Conservation (phyloP, 2,329 filamentous ascomycete genomes). For the Paecilomyces sp. region DNA sequence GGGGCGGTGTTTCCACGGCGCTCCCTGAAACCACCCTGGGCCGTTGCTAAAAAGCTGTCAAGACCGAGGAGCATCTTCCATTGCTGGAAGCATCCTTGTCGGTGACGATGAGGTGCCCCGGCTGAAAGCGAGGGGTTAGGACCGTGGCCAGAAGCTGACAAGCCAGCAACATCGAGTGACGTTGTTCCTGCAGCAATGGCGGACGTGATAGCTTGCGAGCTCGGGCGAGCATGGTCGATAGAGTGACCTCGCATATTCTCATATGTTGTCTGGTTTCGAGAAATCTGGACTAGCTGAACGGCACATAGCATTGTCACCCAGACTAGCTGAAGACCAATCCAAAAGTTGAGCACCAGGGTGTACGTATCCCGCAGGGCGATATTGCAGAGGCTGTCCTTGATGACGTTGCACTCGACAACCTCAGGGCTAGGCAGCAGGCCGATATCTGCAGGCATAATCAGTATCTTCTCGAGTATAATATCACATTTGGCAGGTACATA, state of each 20-base stretch:
- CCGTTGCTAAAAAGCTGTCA: slow-evolving; percentile 89
- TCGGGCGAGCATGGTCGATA: slow-evolving; percentile 47
- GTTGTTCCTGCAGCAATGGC: slow-evolving; percentile 65
- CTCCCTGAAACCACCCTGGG: slow-evolving; percentile 61
- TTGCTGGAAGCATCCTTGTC: slow-evolving; percentile 62
- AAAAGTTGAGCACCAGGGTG: slow-evolving; percentile 70
- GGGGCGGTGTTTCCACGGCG: slow-evolving; percentile 41
- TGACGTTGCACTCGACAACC: slow-evolving; percentile 58
- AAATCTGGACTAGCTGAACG: slow-evolving; percentile 88
- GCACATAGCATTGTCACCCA: slow-evolving; percentile 98
- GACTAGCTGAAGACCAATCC: slow-evolving; percentile 75
- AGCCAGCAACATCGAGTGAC: slow-evolving; percentile 59
- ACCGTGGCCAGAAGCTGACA: slow-evolving; percentile 59
- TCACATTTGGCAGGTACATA: slow-evolving; percentile 36
- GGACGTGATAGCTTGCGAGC: slow-evolving; percentile 53
- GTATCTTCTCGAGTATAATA: slow-evolving; percentile 1
- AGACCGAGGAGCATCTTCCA: slow-evolving; percentile 83
- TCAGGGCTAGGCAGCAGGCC: slow-evolving; percentile 48
- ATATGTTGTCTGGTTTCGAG: slow-evolving; percentile 88
- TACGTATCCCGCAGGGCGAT: slow-evolving; percentile 76
- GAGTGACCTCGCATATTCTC: slow-evolving; percentile 87
- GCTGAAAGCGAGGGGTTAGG: slow-evolving; percentile 49
- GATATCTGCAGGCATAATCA: slow-evolving; percentile 47
- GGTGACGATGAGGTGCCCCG: slow-evolving; percentile 41
- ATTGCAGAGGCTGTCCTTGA: slow-evolving; percentile 68